Conservation (phyloP, 78 protist genomes). For the Blattamonas nauphoetae region DNA sequence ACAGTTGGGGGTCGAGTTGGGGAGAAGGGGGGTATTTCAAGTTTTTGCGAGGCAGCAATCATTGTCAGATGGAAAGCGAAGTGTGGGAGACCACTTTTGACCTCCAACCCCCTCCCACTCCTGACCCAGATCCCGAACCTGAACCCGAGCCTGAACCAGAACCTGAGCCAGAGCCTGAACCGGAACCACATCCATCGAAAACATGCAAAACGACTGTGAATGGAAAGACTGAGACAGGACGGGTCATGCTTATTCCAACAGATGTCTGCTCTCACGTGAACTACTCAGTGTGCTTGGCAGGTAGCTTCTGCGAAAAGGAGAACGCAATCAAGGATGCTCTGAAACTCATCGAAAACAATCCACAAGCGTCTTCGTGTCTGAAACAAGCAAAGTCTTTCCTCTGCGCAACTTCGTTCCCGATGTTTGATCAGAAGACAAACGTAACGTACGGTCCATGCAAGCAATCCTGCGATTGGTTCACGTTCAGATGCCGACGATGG, state of each 20-base stretch:
- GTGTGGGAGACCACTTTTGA: slow-evolving; percentile 5
- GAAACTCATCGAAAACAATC: neutral
- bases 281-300: neutral
- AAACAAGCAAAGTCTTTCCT: neutral
- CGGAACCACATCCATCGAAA: neutral
- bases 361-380: neutral
- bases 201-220: neutral
- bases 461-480: neutral
- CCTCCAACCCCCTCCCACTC: neutral
- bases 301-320: neutral
- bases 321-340: neutral
- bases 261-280: neutral
- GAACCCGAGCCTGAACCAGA: neutral
- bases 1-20: slow-evolving; percentile 35
- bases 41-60: slow-evolving; percentile 25
- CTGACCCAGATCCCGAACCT: neutral
- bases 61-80: slow-evolving; percentile 38
- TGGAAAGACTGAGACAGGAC: neutral
- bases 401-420: neutral
- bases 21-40: slow-evolving; percentile 29
- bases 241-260: neutral
- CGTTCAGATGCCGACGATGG: neutral
- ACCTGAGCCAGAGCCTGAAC: neutral
- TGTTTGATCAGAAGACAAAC: neutral
- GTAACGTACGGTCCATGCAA: neutral